Evolutionary conservation across 495 filamentous ascomycete species (phyloP).

Genomic region (Lophiostoma macrostomum): DNA sequence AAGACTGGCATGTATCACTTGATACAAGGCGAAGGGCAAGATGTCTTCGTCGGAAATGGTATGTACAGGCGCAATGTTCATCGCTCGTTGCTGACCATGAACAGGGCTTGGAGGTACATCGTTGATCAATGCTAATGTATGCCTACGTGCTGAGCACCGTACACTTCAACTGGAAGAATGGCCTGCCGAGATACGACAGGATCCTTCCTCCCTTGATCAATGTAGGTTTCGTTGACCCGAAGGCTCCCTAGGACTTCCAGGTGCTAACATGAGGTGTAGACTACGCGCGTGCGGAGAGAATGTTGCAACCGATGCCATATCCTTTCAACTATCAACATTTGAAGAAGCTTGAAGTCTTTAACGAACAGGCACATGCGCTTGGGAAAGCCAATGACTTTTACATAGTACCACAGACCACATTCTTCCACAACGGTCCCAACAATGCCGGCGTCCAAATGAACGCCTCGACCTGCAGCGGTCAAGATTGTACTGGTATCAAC

Average conservation of each 20-base stretch:
- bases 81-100: constrained; percentile 1
- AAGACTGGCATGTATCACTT: constrained; percentile 63
- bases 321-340: constrained; percentile 55
- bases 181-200: constrained; percentile 56
- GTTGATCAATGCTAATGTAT: constrained; percentile 67
- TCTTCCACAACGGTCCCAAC: constrained; percentile 58
- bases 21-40: constrained; percentile 62
- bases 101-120: constrained; percentile 62
- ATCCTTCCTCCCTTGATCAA: constrained; percentile 45
- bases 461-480: constrained; percentile 56
- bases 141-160: constrained; percentile 56
- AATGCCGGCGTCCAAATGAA: constrained; percentile 61
- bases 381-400: constrained; percentile 54
- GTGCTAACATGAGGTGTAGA: constrained; percentile 42
- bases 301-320: constrained; percentile 59
- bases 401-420: constrained; percentile 59
- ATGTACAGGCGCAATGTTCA: constrained; percentile 18
- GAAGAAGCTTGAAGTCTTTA: constrained; percentile 55
- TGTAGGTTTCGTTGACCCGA: constrained; percentile 45
- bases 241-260: not conserved
- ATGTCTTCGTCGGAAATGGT: constrained; percentile 65
- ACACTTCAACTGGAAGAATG: constrained; percentile 55
- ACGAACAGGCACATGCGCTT: constrained; percentile 53
- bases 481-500: constrained; percentile 63
- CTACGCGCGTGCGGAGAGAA: constrained; percentile 53